Conservation (phyloP, 2,329 filamentous ascomycete species). For the Penicillium sp. region DNA sequence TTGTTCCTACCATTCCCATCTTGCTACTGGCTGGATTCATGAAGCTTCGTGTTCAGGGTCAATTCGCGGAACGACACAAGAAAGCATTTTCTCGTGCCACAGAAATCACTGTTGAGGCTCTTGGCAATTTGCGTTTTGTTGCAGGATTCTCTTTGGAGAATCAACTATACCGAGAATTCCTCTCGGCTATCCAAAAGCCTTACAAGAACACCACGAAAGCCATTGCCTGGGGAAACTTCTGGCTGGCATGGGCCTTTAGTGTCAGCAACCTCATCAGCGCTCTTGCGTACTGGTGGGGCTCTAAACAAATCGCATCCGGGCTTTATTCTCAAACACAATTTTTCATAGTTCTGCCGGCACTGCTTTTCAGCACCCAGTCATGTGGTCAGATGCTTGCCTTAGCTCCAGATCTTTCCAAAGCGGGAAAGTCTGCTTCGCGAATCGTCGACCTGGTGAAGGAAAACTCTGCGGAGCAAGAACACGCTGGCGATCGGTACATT, state of each 20-base stretch:
- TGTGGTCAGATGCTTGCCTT: slow-evolving; percentile 75
- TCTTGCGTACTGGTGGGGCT: slow-evolving; percentile 78
- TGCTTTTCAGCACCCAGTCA: slow-evolving; percentile 71
- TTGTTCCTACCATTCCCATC: slow-evolving; percentile 67
- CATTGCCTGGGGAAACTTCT: slow-evolving; percentile 47
- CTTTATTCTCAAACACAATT: slow-evolving; percentile 67
- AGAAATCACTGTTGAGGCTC: slow-evolving; percentile 53
- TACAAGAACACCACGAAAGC: slow-evolving; percentile 48
- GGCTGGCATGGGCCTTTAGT: slow-evolving; percentile 45
- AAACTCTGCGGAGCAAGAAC: not conserved
- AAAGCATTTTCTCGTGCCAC: slow-evolving; percentile 53
- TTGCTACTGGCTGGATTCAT: slow-evolving; percentile 69
- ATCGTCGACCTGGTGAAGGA: slow-evolving; percentile 42
- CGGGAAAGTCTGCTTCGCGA: slow-evolving; percentile 59
- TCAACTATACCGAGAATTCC: not conserved
- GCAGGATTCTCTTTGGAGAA: slow-evolving; percentile 48
- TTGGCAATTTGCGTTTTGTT: slow-evolving; percentile 54
- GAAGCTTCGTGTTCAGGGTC: slow-evolving; percentile 60
- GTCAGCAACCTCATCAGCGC: slow-evolving; percentile 68
- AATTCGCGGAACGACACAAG: slow-evolving; percentile 57
- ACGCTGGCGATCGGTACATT: not conserved
- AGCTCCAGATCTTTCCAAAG: slow-evolving; percentile 70
- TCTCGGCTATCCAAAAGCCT: not conserved
- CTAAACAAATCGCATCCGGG: slow-evolving; percentile 66
- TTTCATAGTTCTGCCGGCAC: slow-evolving; percentile 70